Evolutionary conservation across 225 moss, liverwort and hornwort species (phyloP).

Genomic region (Marchantia paleacea): DNA sequence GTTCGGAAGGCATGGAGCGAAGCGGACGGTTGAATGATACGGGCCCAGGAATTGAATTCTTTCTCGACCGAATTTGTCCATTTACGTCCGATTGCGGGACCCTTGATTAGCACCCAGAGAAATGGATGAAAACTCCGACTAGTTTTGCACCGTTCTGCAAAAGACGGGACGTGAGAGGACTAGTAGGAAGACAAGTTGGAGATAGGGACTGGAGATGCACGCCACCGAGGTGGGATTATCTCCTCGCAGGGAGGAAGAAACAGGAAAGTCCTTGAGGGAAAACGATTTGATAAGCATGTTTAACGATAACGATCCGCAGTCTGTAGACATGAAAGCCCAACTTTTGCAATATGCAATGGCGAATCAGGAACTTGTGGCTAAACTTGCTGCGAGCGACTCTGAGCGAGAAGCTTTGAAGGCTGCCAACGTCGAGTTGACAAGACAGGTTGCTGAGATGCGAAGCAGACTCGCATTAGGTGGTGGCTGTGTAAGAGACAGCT

Average conservation of each 20-base stretch:
- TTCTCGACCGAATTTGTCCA: not conserved
- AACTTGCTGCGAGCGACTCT: conserved; percentile 16
- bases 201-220: not conserved
- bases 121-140: not conserved
- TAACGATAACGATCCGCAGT: not conserved
- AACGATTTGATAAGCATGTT: not conserved
- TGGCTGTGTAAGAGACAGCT: not conserved
- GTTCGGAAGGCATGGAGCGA: not conserved
- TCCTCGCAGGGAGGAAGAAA: not conserved
- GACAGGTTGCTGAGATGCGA: not conserved
- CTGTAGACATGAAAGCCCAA: conserved; percentile 6
- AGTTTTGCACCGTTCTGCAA: not conserved
- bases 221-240: not conserved
- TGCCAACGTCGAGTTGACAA: conserved; percentile 6
- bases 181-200: not conserved
- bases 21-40: not conserved
- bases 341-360: conserved; percentile 8
- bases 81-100: not conserved
- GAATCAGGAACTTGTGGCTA: not conserved
- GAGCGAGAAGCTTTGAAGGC: conserved; percentile 7
- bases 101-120: not conserved
- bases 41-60: not conserved
- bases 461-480: not conserved
- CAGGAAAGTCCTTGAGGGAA: not conserved
- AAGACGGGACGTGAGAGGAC: not conserved